A percentile compares a stretch with the other conserved stretches of the same genome.
Evolutionary conservation across 2,329 filamentous ascomycete genomes (phyloP).

Genomic region (Teratosphaeriaceae sp.): DNA sequence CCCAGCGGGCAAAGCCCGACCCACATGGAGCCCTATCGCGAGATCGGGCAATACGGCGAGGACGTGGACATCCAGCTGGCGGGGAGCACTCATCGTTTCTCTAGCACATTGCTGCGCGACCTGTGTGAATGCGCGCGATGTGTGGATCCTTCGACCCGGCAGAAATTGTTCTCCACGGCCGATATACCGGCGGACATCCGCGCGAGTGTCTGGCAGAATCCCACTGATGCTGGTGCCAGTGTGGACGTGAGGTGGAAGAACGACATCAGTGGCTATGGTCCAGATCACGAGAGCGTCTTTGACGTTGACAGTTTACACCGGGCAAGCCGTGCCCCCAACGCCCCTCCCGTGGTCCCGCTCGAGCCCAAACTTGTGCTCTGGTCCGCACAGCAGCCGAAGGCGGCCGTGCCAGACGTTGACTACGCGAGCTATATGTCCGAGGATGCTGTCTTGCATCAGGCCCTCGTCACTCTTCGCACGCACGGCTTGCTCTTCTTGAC

Average conservation of each 20-base stretch:
- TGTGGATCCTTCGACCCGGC: conserved; percentile 52
- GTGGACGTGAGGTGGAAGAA: conserved; percentile 45
- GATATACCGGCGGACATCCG: conserved; percentile 53
- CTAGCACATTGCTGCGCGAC: conserved; percentile 43
- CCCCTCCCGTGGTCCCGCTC: conserved; percentile 5
- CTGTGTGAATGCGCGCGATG: conserved; percentile 52
- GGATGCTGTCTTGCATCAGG: conserved; percentile 52
- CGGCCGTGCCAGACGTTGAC: conserved; percentile 52
- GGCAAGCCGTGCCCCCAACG: neutral
- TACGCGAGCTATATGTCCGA: conserved; percentile 65
- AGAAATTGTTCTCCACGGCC: conserved; percentile 58
- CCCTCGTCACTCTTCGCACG: conserved; percentile 54
- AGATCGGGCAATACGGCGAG: too few species aligned
- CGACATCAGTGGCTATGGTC: conserved; percentile 42
- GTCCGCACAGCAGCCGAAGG: conserved; percentile 45
- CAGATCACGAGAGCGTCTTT: conserved; percentile 36
- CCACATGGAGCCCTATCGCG: too few species aligned
- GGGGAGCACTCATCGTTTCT: neutral
- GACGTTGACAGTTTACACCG: conserved; percentile 7
- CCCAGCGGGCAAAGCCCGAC: too few species aligned
- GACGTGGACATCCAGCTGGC: neutral
- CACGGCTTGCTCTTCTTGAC: conserved; percentile 73
- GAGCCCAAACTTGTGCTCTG: conserved; percentile 40
- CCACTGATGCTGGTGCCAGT: neutral
- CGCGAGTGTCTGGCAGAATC: conserved; percentile 15